phyloP scores from a whole-genome alignment of 2,329 filamentous ascomycete genomes.

The Verticillium tricorpus region DNA sequence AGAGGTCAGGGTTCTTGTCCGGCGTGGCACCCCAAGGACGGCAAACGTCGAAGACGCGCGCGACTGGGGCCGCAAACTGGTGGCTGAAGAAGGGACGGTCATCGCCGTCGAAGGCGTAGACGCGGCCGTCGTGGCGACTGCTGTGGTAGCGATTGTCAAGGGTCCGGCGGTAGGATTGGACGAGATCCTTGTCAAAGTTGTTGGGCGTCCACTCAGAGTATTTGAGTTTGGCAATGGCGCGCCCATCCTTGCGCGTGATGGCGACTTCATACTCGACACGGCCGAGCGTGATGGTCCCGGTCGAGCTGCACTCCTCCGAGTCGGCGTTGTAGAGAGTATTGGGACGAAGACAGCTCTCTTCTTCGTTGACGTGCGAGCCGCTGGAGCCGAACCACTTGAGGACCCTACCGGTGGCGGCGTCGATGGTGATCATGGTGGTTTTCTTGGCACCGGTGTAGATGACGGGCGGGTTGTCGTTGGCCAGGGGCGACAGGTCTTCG shows the following conservation, averaged over 20 bases:
- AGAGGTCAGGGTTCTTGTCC: slow-evolving; percentile 68
- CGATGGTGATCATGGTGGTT: slow-evolving; percentile 82
- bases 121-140: slow-evolving; percentile 76
- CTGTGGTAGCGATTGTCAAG: slow-evolving; percentile 89
- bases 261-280: slow-evolving; percentile 85
- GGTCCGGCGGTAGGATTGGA: slow-evolving; percentile 73
- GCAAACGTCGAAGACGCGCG: slow-evolving; percentile 83
- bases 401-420: slow-evolving; percentile 78
- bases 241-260: slow-evolving; percentile 71
- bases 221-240: slow-evolving; percentile 79
- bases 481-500: slow-evolving; percentile 76
- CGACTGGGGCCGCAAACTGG: slow-evolving; percentile 72
- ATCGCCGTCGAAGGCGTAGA: slow-evolving; percentile 72
- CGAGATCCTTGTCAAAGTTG: slow-evolving; percentile 81
- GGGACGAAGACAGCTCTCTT: slow-evolving; percentile 70
- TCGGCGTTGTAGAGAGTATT: slow-evolving; percentile 62
- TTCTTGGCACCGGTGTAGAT: slow-evolving; percentile 91
- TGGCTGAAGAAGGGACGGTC: slow-evolving; percentile 59
- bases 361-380: slow-evolving; percentile 62
- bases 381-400: slow-evolving; percentile 78
- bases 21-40: slow-evolving; percentile 60
- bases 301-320: slow-evolving; percentile 72
- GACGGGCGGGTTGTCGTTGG: slow-evolving; percentile 68
- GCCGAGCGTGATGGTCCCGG: slow-evolving; percentile 76
- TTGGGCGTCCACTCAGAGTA: slow-evolving; percentile 96